Conservation (phyloP, 495 filamentous ascomycete species). For the Platismatia glauca region DNA sequence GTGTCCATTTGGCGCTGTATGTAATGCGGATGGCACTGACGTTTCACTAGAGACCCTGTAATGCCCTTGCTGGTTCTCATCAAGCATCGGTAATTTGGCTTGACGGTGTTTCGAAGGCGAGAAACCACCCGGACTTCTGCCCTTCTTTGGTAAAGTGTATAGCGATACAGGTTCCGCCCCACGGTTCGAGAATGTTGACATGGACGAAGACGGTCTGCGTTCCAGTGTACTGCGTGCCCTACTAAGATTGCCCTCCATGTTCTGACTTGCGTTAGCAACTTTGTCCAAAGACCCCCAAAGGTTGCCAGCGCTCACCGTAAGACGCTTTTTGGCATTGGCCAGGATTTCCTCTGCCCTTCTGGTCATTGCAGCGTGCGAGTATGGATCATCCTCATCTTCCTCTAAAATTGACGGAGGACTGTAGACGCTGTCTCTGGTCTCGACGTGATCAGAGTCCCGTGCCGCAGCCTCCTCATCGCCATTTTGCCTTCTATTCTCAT, state of each 20-base stretch:
- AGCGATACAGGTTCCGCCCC: conserved; percentile 17
- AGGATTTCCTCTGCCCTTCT: conserved; percentile 79
- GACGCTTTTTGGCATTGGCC: conserved; percentile 77
- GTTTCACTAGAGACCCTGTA: conserved; percentile 50
- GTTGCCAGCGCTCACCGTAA: conserved; percentile 55
- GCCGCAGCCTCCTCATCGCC: conserved; percentile 4
- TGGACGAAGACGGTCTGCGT: conserved; percentile 48
- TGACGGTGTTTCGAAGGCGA: conserved; percentile 33
- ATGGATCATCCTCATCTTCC: conserved; percentile 39
- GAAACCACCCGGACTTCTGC: conserved; percentile 12
- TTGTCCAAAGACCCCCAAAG: neutral
- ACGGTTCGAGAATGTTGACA: conserved; percentile 21
- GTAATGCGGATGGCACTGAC: conserved; percentile 37
- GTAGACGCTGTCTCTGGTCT: conserved; percentile 12
- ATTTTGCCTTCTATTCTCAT: conserved; percentile 3
- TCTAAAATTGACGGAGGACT: conserved; percentile 20
- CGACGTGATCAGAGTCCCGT: conserved; percentile 10
- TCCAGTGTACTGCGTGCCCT: conserved; percentile 68
- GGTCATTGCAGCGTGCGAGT: conserved; percentile 66
- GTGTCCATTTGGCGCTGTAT: conserved; percentile 26
- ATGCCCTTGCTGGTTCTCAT: conserved; percentile 38
- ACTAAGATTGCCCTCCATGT: conserved; percentile 83
- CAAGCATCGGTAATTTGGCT: conserved; percentile 22
- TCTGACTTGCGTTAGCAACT: conserved; percentile 41
- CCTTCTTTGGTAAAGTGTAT: conserved; percentile 16